These are phyloP conservation scores for Pyrenochaeta sp. DNA, from an alignment of 2,329 filamentous ascomycete species.

Conservation along the genomic window DNA sequence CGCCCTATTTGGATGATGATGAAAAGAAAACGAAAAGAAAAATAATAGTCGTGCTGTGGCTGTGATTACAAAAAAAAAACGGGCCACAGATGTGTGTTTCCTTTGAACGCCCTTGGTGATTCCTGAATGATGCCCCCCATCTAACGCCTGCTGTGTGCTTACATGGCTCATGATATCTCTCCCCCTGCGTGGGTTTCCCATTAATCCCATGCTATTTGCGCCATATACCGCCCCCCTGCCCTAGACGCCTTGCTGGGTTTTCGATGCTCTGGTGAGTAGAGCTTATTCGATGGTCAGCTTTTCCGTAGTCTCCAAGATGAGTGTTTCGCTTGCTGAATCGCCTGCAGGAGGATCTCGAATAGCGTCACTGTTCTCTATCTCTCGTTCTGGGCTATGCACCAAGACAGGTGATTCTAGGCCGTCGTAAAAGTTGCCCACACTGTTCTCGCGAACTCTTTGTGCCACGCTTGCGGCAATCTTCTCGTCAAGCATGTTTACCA, in stretches of 20 bases:
- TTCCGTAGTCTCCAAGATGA: constrained; percentile 17
- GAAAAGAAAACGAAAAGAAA: too few species aligned
- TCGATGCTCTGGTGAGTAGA: not conserved
- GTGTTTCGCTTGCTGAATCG: constrained; percentile 9
- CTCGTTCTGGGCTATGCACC: constrained; percentile 12
- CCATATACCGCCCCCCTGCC: not conserved
- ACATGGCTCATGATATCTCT: too few species aligned
- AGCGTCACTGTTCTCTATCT: constrained; percentile 12
- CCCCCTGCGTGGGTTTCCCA: too few species aligned
- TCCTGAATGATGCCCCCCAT: too few species aligned
- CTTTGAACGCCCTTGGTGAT: too few species aligned
- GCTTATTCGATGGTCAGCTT: constrained; percentile 12
- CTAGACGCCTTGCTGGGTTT: not conserved
- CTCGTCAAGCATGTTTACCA: constrained; percentile 76
- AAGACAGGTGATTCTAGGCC: constrained; percentile 21
- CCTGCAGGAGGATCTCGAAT: not conserved
- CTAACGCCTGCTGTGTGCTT: too few species aligned
- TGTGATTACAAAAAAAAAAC: too few species aligned
- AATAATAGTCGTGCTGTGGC: too few species aligned
- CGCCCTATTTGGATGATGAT: too few species aligned
- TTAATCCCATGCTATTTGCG: too few species aligned
- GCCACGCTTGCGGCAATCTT: constrained; percentile 63
- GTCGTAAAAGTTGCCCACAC: constrained; percentile 36
- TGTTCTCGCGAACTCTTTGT: constrained; percentile 44
- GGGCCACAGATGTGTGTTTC: too few species aligned